Evolutionary conservation across 805 yeast species (phyloP).

Genomic region (Candida cerambycidarum): DNA sequence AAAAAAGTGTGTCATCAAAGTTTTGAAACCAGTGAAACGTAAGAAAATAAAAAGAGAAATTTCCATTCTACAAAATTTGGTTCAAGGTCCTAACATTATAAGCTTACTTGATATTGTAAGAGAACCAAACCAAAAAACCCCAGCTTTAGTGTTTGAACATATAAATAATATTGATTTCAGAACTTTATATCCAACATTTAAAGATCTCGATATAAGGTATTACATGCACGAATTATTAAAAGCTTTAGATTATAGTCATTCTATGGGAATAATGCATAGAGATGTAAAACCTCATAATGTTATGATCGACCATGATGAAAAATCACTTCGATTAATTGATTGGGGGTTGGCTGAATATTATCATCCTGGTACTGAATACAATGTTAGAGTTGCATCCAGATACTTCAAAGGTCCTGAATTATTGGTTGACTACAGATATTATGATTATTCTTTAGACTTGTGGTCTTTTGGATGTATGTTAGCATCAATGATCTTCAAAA

Average conservation of each 20-base stretch:
- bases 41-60: conserved; percentile 92
- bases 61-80: conserved; percentile 79
- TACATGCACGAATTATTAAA: conserved; percentile 80
- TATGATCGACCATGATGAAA: conserved; percentile 78
- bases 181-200: conserved; percentile 77
- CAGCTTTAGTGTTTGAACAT: conserved; percentile 84
- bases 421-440: conserved; percentile 75
- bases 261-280: conserved; percentile 93
- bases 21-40: conserved; percentile 87
- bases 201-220: conserved; percentile 71
- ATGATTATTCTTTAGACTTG: conserved; percentile 84
- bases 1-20: conserved; percentile 79
- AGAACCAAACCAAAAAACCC: conserved; percentile 81
- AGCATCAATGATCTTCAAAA: conserved; percentile 83
- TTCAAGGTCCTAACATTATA: conserved; percentile 80
- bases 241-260: conserved; percentile 86
- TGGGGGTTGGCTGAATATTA: conserved; percentile 96
- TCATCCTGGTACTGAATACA: conserved; percentile 85
- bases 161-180: conserved; percentile 85
- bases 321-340: conserved; percentile 72
- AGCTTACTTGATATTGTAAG: conserved; percentile 79
- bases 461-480: conserved; percentile 94
- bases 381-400: conserved; percentile 88
- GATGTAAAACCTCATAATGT: conserved; percentile 94
- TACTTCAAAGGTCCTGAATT: conserved; percentile 92